Evolutionary conservation across 495 filamentous ascomycete species (phyloP), one percentile per base, ranked within the genome.

Genomic region (Penicillium argentinense): DNA sequence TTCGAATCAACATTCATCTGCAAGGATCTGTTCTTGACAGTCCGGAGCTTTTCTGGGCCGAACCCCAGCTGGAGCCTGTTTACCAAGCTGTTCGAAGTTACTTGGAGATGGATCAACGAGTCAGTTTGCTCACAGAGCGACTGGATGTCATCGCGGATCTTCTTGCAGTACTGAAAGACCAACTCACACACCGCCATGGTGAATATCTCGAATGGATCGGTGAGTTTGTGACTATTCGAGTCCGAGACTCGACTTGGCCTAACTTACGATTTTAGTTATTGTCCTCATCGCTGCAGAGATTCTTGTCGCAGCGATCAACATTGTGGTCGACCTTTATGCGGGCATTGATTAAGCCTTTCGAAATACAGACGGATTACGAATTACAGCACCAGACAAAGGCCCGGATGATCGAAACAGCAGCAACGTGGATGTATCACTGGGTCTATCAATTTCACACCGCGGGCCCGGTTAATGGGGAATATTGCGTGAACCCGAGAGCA

Each of bases 21-120:
- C 96, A 98, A 66, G 95, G 95, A 27, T 91, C 85, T 19, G 91
- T 98, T 9, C 84, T 98, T n/a, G 93, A 98, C 54, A 92, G 90
- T 7, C 93, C 93, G 1, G 93, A 98, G 64, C 77, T 98, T 16
- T 97, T 98, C 80, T 98, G 93, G 93, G 88, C 90, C 29, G 93
- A 98, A 67, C 93, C 93, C 11, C 90, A 96, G 62, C 76, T 98
- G 13, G 93, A 97, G 54, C 93, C 93, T 24, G 82, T 97, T 14
- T 98, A 98, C 60, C 86, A 91, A 58, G 93, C 93, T 29, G 92
- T 96, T 30, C 79, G 95, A 33, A 91, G 84, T 56, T 98, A 98
- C 58, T 76, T 98, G 18, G 93, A 98, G 72, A 97, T 98, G 86
- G 91, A 96, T 67, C 93, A 97, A 69, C 72, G 93, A 36, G 92